Conservation (phyloP, 495 filamentous ascomycete species). For the Hyaloscypha hepaticicola region DNA sequence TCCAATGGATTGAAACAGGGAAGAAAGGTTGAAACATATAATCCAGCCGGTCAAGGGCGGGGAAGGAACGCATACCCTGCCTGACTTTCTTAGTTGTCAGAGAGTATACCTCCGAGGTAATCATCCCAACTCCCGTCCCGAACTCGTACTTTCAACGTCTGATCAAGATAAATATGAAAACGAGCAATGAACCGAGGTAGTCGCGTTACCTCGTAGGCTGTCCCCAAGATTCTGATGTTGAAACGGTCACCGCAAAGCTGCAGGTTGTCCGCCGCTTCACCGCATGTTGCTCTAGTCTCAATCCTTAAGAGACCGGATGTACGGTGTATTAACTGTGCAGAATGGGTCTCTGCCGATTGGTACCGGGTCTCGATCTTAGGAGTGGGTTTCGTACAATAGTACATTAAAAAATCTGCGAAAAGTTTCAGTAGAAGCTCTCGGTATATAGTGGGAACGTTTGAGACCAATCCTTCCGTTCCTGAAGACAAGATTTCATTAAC, state of each 20-base stretch:
- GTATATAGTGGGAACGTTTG: neutral
- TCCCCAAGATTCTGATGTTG: neutral
- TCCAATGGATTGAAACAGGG: neutral
- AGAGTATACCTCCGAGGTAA: neutral
- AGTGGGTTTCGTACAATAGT: neutral
- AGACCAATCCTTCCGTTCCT: neutral
- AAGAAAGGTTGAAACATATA: constrained; percentile 8
- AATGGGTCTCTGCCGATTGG: neutral
- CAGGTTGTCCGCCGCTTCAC: neutral
- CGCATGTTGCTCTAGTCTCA: neutral
- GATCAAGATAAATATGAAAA: neutral
- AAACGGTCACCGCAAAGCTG: neutral
- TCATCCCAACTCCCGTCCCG: neutral
- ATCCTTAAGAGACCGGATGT: too few species aligned
- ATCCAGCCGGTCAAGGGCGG: neutral
- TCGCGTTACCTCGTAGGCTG: neutral
- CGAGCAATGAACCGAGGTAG: neutral
- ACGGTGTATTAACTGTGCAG: too few species aligned
- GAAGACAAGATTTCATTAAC: neutral
- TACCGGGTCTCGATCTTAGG: neutral
- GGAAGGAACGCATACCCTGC: neutral
- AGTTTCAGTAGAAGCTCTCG: neutral
- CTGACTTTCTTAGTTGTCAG: neutral
- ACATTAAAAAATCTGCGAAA: neutral
- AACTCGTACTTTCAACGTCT: neutral